Conservation (phyloP, 139 green algal genomes). For the Diplosphaera chodatii region DNA sequence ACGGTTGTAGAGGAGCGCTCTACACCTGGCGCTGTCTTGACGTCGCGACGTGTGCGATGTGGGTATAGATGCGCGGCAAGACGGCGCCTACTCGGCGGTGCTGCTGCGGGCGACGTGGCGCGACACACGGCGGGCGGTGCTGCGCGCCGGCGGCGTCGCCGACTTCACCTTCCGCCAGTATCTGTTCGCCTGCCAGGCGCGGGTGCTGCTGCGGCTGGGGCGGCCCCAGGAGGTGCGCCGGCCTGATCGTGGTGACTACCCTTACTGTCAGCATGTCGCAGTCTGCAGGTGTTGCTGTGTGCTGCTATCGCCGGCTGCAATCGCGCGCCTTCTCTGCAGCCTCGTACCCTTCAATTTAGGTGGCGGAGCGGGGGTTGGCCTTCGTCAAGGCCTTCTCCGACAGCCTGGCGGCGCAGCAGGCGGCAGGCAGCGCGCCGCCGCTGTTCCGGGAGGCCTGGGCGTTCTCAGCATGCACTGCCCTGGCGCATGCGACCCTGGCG, state of each 20-base stretch:
- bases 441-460: constrained; percentile 62
- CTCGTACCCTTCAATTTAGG: too few relatives aligned
- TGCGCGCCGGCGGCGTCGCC: constrained; percentile 22
- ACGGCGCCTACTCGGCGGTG: constrained; percentile 41
- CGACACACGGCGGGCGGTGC: constrained; percentile 23
- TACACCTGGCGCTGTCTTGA: too few relatives aligned
- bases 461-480: constrained; percentile 52
- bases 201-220: constrained; percentile 47
- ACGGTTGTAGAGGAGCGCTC: too few relatives aligned
- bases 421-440: constrained; percentile 14
- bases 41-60: too few relatives aligned
- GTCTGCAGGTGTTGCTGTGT: too few relatives aligned
- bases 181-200: constrained; percentile 76
- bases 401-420: constrained; percentile 32
- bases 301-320: too few relatives aligned
- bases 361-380: constrained; percentile 58
- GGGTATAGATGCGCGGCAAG: constrained; percentile 6
- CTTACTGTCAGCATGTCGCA: too few relatives aligned
- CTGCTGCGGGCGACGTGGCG: constrained; percentile 51
- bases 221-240: constrained; percentile 20
- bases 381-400: constrained; percentile 50
- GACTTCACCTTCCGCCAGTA: constrained; percentile 82
- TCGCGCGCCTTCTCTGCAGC: too few relatives aligned
- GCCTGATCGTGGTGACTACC: too few relatives aligned
- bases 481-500: constrained; percentile 22